Evolutionary conservation across 176 grass and related monocot species (phyloP).

Genomic region (Metroxylon sagu): DNA sequence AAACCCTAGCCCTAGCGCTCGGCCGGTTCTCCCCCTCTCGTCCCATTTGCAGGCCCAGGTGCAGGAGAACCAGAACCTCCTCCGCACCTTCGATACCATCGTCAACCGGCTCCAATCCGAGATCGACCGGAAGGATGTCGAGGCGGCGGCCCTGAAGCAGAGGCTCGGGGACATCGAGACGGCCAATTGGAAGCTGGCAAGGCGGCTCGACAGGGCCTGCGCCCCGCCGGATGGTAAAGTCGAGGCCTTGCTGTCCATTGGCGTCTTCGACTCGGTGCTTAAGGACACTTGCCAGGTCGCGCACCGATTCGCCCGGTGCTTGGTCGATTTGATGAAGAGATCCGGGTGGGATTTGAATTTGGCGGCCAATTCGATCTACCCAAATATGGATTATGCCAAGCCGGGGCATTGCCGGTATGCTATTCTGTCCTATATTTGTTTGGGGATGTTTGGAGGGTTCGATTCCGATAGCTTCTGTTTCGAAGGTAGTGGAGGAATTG

Average conservation of each 20-base stretch:
- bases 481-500: background rate
- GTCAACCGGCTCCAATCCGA: slow-evolving; percentile 82
- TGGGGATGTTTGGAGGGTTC: slow-evolving; percentile 84
- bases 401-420: slow-evolving; percentile 62
- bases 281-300: slow-evolving; percentile 75
- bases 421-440: slow-evolving; percentile 72
- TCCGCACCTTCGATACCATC: slow-evolving; percentile 78
- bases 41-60: slow-evolving; percentile 84
- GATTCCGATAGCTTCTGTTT: slow-evolving; percentile 56
- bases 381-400: slow-evolving; percentile 57
- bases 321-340: slow-evolving; percentile 49
- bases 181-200: slow-evolving; percentile 42
- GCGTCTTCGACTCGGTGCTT: slow-evolving; percentile 91
- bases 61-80: slow-evolving; percentile 82
- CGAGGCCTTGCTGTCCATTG: slow-evolving; percentile 61
- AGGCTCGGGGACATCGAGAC: slow-evolving; percentile 36
- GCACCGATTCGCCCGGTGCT: slow-evolving; percentile 66
- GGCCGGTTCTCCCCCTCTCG: slow-evolving; percentile 22
- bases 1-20: slow-evolving; percentile 1
- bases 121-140: slow-evolving; percentile 70
- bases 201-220: slow-evolving; percentile 68
- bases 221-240: slow-evolving; percentile 54
- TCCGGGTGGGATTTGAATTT: slow-evolving; percentile 62
- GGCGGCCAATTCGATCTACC: slow-evolving; percentile 56
- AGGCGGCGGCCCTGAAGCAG: slow-evolving; percentile 41